phyloP scores from a whole-genome alignment of 352 stramenopile genomes.

The Phytophthora palmivora region DNA sequence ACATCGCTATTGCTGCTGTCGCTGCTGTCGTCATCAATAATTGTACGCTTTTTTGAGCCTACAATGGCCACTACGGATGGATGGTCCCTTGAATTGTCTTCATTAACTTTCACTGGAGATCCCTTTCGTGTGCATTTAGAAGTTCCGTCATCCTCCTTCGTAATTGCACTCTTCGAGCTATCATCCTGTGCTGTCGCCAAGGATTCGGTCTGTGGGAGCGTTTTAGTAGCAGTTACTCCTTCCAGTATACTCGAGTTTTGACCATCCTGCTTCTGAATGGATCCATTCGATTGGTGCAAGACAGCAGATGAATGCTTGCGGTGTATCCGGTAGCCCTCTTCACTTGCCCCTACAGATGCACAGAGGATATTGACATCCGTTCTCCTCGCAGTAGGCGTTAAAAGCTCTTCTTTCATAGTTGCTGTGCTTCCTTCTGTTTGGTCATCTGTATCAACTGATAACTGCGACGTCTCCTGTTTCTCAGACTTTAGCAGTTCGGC shows the following conservation, averaged over 20 bases:
- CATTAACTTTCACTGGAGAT: constrained; percentile 21
- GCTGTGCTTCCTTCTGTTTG: not conserved
- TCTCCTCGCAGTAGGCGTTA: constrained; percentile 23
- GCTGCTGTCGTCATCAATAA: constrained; percentile 69
- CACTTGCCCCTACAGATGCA: constrained; percentile 31
- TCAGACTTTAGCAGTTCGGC: constrained; percentile 17
- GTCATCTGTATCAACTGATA: not conserved
- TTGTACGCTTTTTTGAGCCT: constrained; percentile 62
- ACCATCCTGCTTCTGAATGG: constrained; percentile 1
- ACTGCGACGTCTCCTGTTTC: constrained; percentile 8
- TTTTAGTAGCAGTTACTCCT: not conserved
- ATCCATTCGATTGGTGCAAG: constrained; percentile 18
- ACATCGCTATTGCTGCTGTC: constrained; percentile 53
- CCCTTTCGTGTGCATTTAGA: constrained; percentile 12
- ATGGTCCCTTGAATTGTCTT: constrained; percentile 35
- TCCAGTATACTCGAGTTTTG: not conserved
- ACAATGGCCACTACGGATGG: constrained; percentile 26
- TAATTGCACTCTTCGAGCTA: not conserved
- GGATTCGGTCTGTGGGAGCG: not conserved
- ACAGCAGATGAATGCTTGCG: not conserved
- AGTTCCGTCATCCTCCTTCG: constrained; percentile 1
- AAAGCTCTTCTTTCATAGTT: constrained; percentile 27
- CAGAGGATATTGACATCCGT: constrained; percentile 64
- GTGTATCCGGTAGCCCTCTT: constrained; percentile 7
- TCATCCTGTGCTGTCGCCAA: not conserved